Conservation (phyloP, 2,329 filamentous ascomycete genomes). For the Diplodia corticola region DNA sequence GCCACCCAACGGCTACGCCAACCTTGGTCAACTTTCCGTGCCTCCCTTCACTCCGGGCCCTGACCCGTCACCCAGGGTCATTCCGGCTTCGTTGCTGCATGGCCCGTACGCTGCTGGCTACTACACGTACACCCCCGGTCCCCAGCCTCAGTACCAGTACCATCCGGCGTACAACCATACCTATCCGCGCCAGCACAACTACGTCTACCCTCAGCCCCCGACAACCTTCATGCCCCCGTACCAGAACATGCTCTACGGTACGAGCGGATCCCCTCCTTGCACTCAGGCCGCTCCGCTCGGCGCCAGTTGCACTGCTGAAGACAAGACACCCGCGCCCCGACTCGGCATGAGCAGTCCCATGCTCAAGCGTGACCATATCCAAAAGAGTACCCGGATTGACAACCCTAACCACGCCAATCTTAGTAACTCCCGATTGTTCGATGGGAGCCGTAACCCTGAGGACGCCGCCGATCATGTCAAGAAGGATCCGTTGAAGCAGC, state of each 20-base stretch:
- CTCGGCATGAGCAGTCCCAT: background rate
- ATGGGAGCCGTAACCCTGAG: background rate
- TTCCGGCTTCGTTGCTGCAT: background rate
- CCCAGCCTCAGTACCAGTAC: background rate
- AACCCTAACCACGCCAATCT: no score
- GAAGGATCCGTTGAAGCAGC: background rate
- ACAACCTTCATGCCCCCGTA: no score
- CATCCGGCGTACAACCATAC: background rate
- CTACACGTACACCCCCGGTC: background rate
- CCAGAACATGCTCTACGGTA: no score
- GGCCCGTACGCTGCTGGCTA: background rate
- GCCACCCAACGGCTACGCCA: background rate
- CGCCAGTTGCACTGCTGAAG: no score
- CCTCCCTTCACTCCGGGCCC: background rate
- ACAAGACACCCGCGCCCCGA: no score
- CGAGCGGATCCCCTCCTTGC: no score
- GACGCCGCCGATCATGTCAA: background rate
- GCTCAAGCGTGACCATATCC: background rate
- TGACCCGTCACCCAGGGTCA: background rate
- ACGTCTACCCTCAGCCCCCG: no score
- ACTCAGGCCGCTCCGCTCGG: no score
- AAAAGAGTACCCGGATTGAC: background rate
- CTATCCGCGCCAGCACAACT: no score
- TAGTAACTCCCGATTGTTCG: background rate
- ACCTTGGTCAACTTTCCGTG: background rate